Evolutionary conservation across 2,329 filamentous ascomycete species (phyloP), one percentile per base, ranked within the genome.

Genomic region (Claviceps sp.): DNA sequence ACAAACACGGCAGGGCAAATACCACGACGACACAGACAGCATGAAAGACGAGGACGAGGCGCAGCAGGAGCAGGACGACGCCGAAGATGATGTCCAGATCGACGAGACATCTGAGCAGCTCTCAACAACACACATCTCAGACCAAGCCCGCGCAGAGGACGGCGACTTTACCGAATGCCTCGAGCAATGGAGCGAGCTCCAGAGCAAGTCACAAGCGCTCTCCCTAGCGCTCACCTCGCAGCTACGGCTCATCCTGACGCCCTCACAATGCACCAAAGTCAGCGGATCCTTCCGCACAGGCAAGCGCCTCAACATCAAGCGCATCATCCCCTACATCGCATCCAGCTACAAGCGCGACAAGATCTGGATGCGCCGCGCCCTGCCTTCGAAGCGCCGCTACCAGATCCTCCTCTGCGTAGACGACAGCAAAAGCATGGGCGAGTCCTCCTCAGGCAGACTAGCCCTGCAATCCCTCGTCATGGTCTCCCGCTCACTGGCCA

Each of bases 321-420:
- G 91, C 60, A 98, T 99, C 70, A 98, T 99, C 62, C 93, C 94
- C 0, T 99, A 98, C 71, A 97, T 99, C 60, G 93, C 94, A 1
- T 97, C 90, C 0, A 85, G 87, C 64, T 98, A 96, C 77, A 97
- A 96, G 75, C 87, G 93, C 55, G 93, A 99, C 78, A 98, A 98
- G 76, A 99, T 99, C 70, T 99, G 93, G 93, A 95, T 98, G 85
- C 86, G 94, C 14, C 83, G 94, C 52, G 85, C 82, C 38, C 82
- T 95, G 48, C 94, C 94, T 1, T 91, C 85, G 40, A 97, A 97
- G 70, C 85, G 94, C 42, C 85, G 84, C 53, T 98, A 98, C 70
- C 94, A 99, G 69, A 94, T 98, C 67, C 82, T 98, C 73, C 84
- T 99, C 48, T 94, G 93, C 41, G 89, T 99, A 40, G 93, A 99